A percentile compares a stretch with the other conserved stretches of the same genome.
Conservation (phyloP, 805 yeast genomes). For the Candida boleticola region DNA sequence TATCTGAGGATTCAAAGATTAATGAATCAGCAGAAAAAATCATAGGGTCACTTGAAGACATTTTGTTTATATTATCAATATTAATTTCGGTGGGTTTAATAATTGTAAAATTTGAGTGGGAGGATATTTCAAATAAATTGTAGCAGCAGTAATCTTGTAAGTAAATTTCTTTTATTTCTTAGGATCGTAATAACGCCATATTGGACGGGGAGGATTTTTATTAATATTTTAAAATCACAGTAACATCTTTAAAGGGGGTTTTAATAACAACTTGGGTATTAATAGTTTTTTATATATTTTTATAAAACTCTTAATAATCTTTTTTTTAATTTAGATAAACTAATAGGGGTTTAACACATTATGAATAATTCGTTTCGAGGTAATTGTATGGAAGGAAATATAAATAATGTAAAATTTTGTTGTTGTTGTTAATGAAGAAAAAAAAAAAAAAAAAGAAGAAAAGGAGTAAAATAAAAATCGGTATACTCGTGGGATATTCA, state of each 20-base stretch:
- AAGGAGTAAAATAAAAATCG: neutral
- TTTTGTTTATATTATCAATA: slow-evolving; percentile 14
- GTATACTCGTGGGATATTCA: neutral
- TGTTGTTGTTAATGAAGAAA: slow-evolving; percentile 6
- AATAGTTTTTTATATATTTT: slow-evolving; percentile 14
- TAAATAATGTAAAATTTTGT: slow-evolving; percentile 10
- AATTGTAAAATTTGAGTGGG: slow-evolving; percentile 2
- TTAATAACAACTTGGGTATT: slow-evolving; percentile 24
- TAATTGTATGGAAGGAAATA: slow-evolving; percentile 2
- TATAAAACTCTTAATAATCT: slow-evolving; percentile 18
- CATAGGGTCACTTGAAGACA: slow-evolving; percentile 25
- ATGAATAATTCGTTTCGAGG: slow-evolving; percentile 10
- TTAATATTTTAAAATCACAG: slow-evolving; percentile 23
- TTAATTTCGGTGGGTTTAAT: slow-evolving; percentile 10
- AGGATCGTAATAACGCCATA: slow-evolving; percentile 28
- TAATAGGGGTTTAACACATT: slow-evolving; percentile 32
- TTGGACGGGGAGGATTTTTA: slow-evolving; percentile 19
- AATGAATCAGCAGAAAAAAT: slow-evolving; percentile 22
- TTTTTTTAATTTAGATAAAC: slow-evolving; percentile 13
- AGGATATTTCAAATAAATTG: slow-evolving; percentile 4
- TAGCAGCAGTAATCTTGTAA: slow-evolving; percentile 7
- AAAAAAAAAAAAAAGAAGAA: slow-evolving; percentile 8
- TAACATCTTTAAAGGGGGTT: slow-evolving; percentile 28
- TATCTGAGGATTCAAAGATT: slow-evolving; percentile 23
- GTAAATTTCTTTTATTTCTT: slow-evolving; percentile 4